Percentiles rank a stretch among this genome's conserved stretches.
Conservation (phyloP, 768 basidiomycete genomes). For the Psilocybe cubensis region DNA sequence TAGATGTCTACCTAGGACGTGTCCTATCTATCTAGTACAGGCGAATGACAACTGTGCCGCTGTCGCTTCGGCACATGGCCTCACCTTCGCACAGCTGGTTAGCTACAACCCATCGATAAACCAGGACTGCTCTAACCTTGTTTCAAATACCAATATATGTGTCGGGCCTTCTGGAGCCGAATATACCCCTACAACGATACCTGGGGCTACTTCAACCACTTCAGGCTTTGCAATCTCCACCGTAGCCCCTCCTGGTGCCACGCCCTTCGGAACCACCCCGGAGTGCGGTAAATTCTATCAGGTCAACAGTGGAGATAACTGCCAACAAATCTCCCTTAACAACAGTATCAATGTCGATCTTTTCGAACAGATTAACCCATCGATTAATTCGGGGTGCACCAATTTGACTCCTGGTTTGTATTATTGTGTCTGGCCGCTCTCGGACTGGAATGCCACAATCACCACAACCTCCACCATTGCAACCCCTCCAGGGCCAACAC, state of each 20-base stretch:
- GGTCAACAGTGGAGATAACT: neutral
- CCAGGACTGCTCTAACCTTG: neutral
- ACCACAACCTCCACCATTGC: neutral
- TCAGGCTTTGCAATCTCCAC: neutral
- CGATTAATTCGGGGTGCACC: neutral
- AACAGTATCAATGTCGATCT: neutral
- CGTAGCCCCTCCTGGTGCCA: neutral
- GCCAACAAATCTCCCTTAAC: neutral
- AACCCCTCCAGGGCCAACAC: neutral
- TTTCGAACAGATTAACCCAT: neutral
- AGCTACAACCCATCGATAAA: neutral
- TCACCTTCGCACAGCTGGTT: neutral
- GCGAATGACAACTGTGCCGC: neutral
- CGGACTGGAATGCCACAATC: neutral
- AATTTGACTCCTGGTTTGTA: neutral
- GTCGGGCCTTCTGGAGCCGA: neutral
- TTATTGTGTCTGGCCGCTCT: neutral
- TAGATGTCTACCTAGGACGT: neutral
- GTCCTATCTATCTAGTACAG: neutral
- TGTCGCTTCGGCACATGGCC: neutral
- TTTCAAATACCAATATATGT: neutral
- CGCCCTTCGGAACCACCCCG: neutral
- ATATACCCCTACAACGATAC: neutral
- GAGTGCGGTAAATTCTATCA: neutral
- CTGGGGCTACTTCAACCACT: neutral